Evolutionary conservation across 257 asterid species (phyloP), one percentile per base, ranked within the genome.

Genomic region (Fraxinus excelsior): DNA sequence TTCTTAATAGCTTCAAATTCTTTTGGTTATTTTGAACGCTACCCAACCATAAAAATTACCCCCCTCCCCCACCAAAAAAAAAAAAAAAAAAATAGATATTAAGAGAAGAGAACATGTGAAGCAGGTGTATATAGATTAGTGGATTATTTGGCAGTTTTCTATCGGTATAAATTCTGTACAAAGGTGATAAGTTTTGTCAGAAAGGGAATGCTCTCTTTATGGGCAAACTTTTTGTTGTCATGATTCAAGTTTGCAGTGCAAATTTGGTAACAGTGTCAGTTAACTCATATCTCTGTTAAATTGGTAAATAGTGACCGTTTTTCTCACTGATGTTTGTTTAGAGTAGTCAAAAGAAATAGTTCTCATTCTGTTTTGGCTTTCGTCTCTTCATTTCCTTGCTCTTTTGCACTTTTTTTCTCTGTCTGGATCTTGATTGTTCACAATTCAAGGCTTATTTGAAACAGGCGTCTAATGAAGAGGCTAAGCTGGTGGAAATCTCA

Each of bases 391-490:
- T 21, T n/a, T 58, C 12, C 35, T 10, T 62, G 35, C 34, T 26
- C 8, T 53, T 53, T n/a, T 53, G 10, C 3, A 5, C 64, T 7
- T 53, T 53, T 53, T 53, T 53, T 53, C 19, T 7, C 25, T n/a
- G 26, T 53, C 25, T 53, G 26, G 64, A 18, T 53, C 25, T 5
- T 53, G 23, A 53, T 53, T 18, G 64, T 26, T 62, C 32, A 62
- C 68, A 62, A 23, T 23, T 62, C 26, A 62, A 25, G 76, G 65
- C 75, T 75, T 76, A 42, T 77, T 81, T 74, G 71, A 79, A 66
- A 89, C 95, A 96, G 99, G 83, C 84, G 51, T 90, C 98, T 31
- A 89, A 81, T 82, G 99, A 96, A 46, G 97, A 96, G 84, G 89
- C 93, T 37, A 93, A 88, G 83, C 74, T 83, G 74, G 90, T 87